Base-by-base conservation (phyloP, 306 rosid species). In the Canavalia ensiformis region DNA sequence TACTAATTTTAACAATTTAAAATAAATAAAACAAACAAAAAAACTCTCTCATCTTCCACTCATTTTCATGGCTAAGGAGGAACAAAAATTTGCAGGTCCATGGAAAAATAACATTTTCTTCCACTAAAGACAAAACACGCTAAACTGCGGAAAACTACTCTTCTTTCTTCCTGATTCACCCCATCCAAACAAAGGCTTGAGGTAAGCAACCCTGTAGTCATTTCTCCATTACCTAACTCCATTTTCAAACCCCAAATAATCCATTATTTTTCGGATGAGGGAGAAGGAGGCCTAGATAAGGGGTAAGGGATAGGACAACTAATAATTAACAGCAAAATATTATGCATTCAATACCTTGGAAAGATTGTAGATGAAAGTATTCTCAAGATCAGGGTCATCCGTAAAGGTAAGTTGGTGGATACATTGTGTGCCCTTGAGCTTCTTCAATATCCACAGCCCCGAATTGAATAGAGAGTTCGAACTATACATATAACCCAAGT, bases 331-430 rank as follows among this genome's bases (percentile, higher is more conserved):
- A 33, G 47, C 33, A 55, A 42, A 70, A 31, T 18, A 72, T 18
- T 25, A 58, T 65, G 77, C 73, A 69, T 82, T 64, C 45, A 59
- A 72, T 91, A 95, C 99, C 99, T 95, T 95, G 74, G 94, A 95
- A 76, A 95, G 97, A 83, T 88, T 90, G 89, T 89, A 95, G 82
- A 95, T 89, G 88, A 93, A 95, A 13, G 99, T 95, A 81, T 90
- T 93, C 84, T 87, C 94, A 44, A 95, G 92, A 84, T 93, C 96
- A 33, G 92, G 93, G 82, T 95, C 93, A 85, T 95, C 99, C 0
- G 99, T 91, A 75, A 93, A 91, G 56, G 99, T 95, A 65, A 95
- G 91, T 69, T 95, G 99, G 88, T 95, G 98, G 88, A 95, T 93
- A 83, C 98, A 95, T 80, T 88, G 98, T 5, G 96, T 85, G 76